Evolutionary conservation across 441 rosid genomes (phyloP), one percentile per base, ranked within the genome.

Genomic region (Rhodomyrtus psidioides): DNA sequence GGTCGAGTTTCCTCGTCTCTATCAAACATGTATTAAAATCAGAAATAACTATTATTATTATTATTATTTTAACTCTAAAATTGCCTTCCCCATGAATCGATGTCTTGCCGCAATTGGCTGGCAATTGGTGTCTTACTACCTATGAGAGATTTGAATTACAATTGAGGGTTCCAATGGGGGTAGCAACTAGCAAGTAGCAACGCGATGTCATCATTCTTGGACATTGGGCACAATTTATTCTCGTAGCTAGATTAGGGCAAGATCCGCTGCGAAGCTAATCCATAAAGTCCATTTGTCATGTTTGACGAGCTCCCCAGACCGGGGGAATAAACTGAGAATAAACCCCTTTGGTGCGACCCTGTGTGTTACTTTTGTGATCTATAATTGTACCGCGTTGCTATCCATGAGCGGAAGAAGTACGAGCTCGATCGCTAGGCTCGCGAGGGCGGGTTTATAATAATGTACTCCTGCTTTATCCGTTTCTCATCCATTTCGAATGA

Each of bases 381-480:
- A 19, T 19, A 65, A 19, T 21, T 9, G 12, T 65, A 19, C 15
- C 34, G 2, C 2, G n/a, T 9, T 19, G 2, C 6, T 9, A 65
- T 23, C 0, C 0, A 1, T 2, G 4, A 65, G 5, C 3, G 21
- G 12, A 21, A 10, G 44, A 19, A 16, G 4, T 30, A 62, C 44
- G 4, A 16, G 24, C 42, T 60, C 1, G 0, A 12, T 8, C 28
- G 12, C 12, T 1, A 17, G 26, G 26, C 26, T 19, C 0, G 26
- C 4, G 8, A 65, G 76, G 19, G 17, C 4, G 0, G 55, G 8
- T 2, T 53, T 53, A 53, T 16, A 53, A 53, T 53, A 17, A 1
- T 3, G 4, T 53, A 6, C 2, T 2, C 6, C 27, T 3, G 6
- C 1, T 65, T 19, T 19, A 34, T 0, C 0, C 0, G 0, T 19